Percentiles rank a stretch among this genome's conserved stretches.
Conservation (phyloP, 257 asterid genomes). For the Primulina tabacum region DNA sequence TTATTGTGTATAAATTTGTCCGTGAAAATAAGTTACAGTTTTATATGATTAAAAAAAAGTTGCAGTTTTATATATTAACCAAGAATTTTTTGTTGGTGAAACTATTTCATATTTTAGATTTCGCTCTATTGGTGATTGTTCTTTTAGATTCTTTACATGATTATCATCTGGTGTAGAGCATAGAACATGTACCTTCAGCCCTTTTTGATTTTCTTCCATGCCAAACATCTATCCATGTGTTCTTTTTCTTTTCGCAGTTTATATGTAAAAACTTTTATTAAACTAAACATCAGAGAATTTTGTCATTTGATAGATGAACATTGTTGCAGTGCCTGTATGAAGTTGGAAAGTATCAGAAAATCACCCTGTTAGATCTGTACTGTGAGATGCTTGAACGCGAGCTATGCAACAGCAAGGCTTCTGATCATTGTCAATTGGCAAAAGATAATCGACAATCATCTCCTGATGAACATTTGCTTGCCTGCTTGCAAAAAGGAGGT, state of each 20-base stretch:
- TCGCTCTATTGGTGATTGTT: not conserved
- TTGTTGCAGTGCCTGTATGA: constrained; percentile 76
- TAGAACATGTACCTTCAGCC: not conserved
- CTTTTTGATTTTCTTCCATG: not conserved
- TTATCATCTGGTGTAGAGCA: not conserved
- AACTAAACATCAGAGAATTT: constrained; percentile 17
- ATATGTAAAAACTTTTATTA: not conserved
- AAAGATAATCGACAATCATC: constrained; percentile 32
- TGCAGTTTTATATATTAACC: not conserved
- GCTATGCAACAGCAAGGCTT: constrained; percentile 34
- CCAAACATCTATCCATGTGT: not conserved
- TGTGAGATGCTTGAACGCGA: constrained; percentile 65
- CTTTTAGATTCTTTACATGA: not conserved
- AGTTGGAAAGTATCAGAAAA: constrained; percentile 62
- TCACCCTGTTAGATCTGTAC: constrained; percentile 64
- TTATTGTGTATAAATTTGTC: constrained; percentile 1
- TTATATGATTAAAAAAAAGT: too few species aligned
- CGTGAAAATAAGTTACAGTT: not conserved
- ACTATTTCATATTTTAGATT: not conserved
- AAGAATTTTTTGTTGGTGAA: constrained; percentile 4
- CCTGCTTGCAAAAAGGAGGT: constrained; percentile 43
- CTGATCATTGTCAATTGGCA: constrained; percentile 35
- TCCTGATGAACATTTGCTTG: constrained; percentile 27
- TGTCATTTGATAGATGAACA: constrained; percentile 25
- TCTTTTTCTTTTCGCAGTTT: constrained; percentile 1